Conservation (phyloP, 2,329 filamentous ascomycete species). For the Cryoendolithus antarcticus region DNA sequence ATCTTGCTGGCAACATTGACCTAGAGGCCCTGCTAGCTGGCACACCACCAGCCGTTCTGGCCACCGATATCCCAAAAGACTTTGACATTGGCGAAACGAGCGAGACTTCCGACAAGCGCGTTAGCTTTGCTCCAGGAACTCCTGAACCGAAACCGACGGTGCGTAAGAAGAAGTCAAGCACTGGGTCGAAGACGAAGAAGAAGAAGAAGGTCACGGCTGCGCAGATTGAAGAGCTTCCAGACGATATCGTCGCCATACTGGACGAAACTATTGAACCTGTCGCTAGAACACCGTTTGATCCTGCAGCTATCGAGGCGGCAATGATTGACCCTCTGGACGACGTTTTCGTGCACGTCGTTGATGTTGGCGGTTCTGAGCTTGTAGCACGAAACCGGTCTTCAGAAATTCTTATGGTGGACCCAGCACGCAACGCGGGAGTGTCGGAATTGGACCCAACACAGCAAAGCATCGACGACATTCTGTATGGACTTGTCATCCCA, state of each 20-base stretch:
- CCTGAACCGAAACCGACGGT: constrained; percentile 14
- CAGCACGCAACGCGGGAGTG: not conserved
- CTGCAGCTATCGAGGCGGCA: not conserved
- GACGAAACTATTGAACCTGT: constrained; percentile 7
- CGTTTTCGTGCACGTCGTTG: not conserved
- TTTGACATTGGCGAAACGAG: constrained; percentile 5
- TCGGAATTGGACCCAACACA: not conserved
- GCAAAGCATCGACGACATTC: too few relatives aligned
- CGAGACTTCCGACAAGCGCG: constrained; percentile 14
- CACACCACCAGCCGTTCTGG: constrained; percentile 1
- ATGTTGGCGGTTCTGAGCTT: not conserved
- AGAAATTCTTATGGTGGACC: not conserved
- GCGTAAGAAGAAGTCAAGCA: constrained; percentile 14
- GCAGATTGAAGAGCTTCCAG: constrained; percentile 7
- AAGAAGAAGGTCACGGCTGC: constrained; percentile 10
- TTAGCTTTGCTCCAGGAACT: constrained; percentile 17
- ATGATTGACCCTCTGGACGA: not conserved
- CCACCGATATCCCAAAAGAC: constrained; percentile 2
- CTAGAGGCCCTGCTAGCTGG: not conserved
- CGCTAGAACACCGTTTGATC: not conserved
- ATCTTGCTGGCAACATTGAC: not conserved
- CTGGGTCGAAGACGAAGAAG: constrained; percentile 12
- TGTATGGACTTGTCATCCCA: too few relatives aligned
- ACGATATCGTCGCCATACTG: constrained; percentile 15
- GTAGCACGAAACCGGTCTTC: not conserved